A percentile compares a stretch with the other conserved stretches of the same genome.
phyloP scores from a whole-genome alignment of 2,329 filamentous ascomycete genomes.

The Colletotrichum sp. region DNA sequence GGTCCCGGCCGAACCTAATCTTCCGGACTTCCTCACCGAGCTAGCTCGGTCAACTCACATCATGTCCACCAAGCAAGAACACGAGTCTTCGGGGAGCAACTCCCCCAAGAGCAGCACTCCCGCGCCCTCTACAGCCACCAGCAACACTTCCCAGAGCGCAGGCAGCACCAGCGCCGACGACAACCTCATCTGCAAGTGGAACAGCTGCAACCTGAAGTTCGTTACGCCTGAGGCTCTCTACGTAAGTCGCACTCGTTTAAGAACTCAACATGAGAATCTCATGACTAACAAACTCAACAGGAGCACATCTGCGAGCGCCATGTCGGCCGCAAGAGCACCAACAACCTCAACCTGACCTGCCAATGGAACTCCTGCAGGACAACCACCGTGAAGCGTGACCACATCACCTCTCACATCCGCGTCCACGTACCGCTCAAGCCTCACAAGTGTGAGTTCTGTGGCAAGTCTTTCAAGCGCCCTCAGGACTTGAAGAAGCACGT shows the following conservation, averaged over 20 bases:
- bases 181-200: slow-evolving; percentile 66
- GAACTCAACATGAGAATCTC: neutral
- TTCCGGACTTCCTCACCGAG: neutral
- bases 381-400: slow-evolving; percentile 97
- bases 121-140: slow-evolving; percentile 54
- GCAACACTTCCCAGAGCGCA: slow-evolving; percentile 49
- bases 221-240: slow-evolving; percentile 63
- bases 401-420: slow-evolving; percentile 98
- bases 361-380: slow-evolving; percentile 97
- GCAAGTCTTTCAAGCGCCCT: slow-evolving; percentile 98
- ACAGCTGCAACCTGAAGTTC: slow-evolving; percentile 64
- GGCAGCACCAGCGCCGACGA: slow-evolving; percentile 44
- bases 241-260: slow-evolving; percentile 45
- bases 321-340: slow-evolving; percentile 98
- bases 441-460: slow-evolving; percentile 98
- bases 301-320: slow-evolving; percentile 98
- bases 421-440: slow-evolving; percentile 99
- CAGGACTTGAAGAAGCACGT: slow-evolving; percentile 99
- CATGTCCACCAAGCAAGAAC: slow-evolving; percentile 27
- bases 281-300: slow-evolving; percentile 48
- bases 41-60: slow-evolving; percentile 5
- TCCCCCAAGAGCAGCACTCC: slow-evolving; percentile 60
- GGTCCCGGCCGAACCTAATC: neutral
- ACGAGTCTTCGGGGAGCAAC: slow-evolving; percentile 42
- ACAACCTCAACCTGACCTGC: slow-evolving; percentile 96